These are phyloP conservation scores for Oryza glaberrima DNA, from an alignment of 176 grass and related monocot species.

Conservation along the genomic window DNA sequence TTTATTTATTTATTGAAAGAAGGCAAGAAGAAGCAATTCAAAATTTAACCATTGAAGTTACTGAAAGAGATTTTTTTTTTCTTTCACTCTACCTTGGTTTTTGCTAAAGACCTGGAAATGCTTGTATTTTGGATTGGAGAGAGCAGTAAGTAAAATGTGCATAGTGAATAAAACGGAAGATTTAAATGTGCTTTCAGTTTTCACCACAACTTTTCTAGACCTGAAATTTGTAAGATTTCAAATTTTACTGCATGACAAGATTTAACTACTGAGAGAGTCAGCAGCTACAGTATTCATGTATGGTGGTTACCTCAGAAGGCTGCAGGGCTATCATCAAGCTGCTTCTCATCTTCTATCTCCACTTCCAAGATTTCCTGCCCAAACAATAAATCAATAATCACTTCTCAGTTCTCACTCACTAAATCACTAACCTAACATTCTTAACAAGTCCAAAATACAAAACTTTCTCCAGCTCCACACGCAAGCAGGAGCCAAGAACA, in stretches of 20 bases:
- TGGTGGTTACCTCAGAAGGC: constrained; percentile 62
- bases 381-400: not conserved
- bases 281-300: not conserved
- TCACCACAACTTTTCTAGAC: not conserved
- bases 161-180: not conserved
- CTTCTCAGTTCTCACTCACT: too few species aligned
- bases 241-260: not conserved
- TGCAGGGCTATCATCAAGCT: constrained; percentile 79
- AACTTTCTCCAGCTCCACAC: not conserved
- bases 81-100: too few species aligned
- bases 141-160: not conserved
- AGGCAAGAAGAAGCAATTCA: too few species aligned
- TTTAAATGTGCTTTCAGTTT: not conserved
- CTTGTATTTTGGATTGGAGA: too few species aligned
- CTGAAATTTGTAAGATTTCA: not conserved
- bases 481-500: not conserved
- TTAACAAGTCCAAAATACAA: not conserved
- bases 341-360: constrained; percentile 91
- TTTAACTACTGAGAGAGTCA: not conserved
- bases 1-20: too few species aligned
- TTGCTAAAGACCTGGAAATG: too few species aligned
- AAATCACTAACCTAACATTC: not conserved
- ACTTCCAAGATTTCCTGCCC: constrained; percentile 87
- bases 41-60: too few species aligned
- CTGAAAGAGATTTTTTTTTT: too few species aligned